Percentiles rank a stretch among this genome's conserved stretches.
These are phyloP conservation scores for Fusarium protoensiforme DNA, from an alignment of 2,329 filamentous ascomycete genomes.

Conservation along the genomic window DNA sequence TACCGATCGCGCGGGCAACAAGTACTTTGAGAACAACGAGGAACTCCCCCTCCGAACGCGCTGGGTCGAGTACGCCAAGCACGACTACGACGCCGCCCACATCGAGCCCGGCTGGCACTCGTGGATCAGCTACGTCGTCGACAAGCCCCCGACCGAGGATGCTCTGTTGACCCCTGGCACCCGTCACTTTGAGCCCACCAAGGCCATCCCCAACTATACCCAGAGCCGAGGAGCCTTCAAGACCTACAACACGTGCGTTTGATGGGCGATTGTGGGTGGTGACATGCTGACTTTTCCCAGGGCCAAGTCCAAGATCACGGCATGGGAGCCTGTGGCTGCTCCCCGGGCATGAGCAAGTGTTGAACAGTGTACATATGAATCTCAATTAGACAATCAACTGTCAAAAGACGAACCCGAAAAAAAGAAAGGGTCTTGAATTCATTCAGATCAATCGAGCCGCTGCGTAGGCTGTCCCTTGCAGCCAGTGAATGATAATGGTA, in stretches of 20 bases:
- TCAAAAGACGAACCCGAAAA: conserved; percentile 16
- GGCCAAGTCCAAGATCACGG: conserved; percentile 63
- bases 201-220: conserved; percentile 80
- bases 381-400: conserved; percentile 31
- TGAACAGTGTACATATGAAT: conserved; percentile 46
- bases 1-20: conserved; percentile 93
- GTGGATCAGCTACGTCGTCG: conserved; percentile 95
- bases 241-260: conserved; percentile 91
- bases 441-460: conserved; percentile 12
- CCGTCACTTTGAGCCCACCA: conserved; percentile 79
- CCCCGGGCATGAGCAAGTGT: conserved; percentile 44
- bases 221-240: conserved; percentile 83
- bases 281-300: conserved; percentile 48
- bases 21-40: conserved; percentile 95
- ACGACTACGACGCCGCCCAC: conserved; percentile 84
- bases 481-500: conserved; percentile 20
- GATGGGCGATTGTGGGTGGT: neutral
- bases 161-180: conserved; percentile 73
- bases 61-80: conserved; percentile 96
- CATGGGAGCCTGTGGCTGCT: conserved; percentile 62
- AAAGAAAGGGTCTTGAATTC: conserved; percentile 26
- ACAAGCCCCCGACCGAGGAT: conserved; percentile 85
- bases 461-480: conserved; percentile 5
- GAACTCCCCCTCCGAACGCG: conserved; percentile 94
- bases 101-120: conserved; percentile 98